Conservation (phyloP, 805 yeast species). For the Zygosaccharomyces bailii region DNA sequence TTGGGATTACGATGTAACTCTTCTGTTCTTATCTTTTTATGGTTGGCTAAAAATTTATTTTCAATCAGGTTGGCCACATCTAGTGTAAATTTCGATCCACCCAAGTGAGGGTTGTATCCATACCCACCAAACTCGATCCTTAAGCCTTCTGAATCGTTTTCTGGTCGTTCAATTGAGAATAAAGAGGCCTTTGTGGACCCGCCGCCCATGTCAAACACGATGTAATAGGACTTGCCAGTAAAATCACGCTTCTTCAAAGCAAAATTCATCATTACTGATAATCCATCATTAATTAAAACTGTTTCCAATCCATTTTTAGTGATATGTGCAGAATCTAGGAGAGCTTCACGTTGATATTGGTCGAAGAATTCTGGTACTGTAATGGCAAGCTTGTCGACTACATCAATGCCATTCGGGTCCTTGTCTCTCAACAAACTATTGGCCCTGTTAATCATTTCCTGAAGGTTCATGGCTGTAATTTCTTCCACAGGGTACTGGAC, state of each 20-base stretch:
- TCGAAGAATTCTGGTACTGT: constrained; percentile 73
- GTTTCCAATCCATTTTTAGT: constrained; percentile 56
- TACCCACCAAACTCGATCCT: constrained; percentile 66
- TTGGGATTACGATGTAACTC: constrained; percentile 48
- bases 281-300: constrained; percentile 80
- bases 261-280: constrained; percentile 85
- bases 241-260: constrained; percentile 40
- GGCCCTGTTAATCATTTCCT: constrained; percentile 64
- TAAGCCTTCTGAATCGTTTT: constrained; percentile 41
- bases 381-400: constrained; percentile 63
- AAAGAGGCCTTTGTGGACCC: constrained; percentile 86
- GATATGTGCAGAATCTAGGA: constrained; percentile 63
- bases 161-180: constrained; percentile 51
- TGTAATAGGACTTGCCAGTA: constrained; percentile 44
- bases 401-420: constrained; percentile 45
- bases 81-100: constrained; percentile 73
- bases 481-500: constrained; percentile 67
- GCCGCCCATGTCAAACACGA: constrained; percentile 89
- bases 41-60: constrained; percentile 51
- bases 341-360: constrained; percentile 63
- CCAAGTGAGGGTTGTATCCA: constrained; percentile 62
- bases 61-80: constrained; percentile 58
- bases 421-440: constrained; percentile 53
- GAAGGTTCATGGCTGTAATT: constrained; percentile 74
- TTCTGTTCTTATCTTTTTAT: constrained; percentile 39